Evolutionary conservation across 2,329 filamentous ascomycete species (phyloP).

Genomic region (Arthrinium phaeospermum): DNA sequence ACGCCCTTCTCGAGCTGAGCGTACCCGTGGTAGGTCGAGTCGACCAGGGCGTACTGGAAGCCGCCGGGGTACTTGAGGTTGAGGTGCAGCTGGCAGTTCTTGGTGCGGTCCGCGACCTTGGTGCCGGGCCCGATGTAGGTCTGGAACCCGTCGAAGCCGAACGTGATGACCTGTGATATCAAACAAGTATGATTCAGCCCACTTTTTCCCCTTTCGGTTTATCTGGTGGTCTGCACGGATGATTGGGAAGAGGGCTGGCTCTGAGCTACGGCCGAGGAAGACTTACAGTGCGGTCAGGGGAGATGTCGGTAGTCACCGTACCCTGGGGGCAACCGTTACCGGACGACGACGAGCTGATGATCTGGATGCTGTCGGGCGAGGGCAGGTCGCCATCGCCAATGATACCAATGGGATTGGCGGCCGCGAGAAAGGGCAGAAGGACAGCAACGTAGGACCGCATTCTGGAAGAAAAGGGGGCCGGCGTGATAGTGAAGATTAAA

Average conservation of each 20-base stretch:
- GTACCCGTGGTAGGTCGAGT: slow-evolving; percentile 56
- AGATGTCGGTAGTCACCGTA: slow-evolving; percentile 48
- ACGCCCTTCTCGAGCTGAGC: slow-evolving; percentile 52
- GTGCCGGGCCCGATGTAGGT: slow-evolving; percentile 53
- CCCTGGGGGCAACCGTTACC: slow-evolving; percentile 53
- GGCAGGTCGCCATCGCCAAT: slow-evolving; percentile 42
- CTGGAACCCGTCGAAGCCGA: slow-evolving; percentile 54
- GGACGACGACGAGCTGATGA: slow-evolving; percentile 46
- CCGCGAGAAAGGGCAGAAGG: slow-evolving; percentile 44
- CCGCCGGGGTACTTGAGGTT: slow-evolving; percentile 53
- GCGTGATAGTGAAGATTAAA: background rate
- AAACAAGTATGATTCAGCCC: no score
- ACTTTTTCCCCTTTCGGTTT: no score
- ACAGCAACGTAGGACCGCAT: slow-evolving; percentile 44
- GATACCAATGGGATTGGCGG: slow-evolving; percentile 42
- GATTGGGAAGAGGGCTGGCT: no score
- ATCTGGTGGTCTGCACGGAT: no score
- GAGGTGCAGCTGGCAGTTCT: slow-evolving; percentile 55
- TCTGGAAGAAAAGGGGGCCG: slow-evolving; percentile 31
- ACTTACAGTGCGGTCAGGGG: slow-evolving; percentile 48
- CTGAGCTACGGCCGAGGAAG: no score
- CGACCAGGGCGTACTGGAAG: slow-evolving; percentile 53
- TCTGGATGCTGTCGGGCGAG: slow-evolving; percentile 48
- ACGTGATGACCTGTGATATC: slow-evolving; percentile 47
- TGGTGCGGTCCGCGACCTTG: slow-evolving; percentile 42